These are phyloP conservation scores for Blastobotrys apis DNA, from an alignment of 1,139 yeast species.

Conservation along the genomic window DNA sequence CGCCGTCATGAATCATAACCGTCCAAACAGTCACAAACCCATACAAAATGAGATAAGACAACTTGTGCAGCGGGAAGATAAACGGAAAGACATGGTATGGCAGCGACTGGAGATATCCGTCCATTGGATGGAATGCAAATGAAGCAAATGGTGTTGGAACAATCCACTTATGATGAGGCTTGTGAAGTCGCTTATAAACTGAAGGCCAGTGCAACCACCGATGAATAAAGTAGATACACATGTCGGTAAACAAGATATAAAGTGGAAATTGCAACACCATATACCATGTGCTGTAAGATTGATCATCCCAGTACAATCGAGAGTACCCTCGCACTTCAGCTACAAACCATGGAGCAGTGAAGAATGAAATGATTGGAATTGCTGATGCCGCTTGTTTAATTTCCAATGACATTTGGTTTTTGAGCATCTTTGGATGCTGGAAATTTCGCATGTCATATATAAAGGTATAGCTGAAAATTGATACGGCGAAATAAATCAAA, in stretches of 20 bases:
- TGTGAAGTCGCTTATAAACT: constrained; percentile 80
- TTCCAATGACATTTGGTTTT: constrained; percentile 85
- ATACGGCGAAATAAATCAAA: constrained; percentile 70
- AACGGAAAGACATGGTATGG: constrained; percentile 93
- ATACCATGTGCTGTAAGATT: constrained; percentile 66
- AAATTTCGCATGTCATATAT: constrained; percentile 85
- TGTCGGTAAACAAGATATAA: constrained; percentile 88
- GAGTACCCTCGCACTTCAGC: constrained; percentile 82
- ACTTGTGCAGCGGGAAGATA: constrained; percentile 86
- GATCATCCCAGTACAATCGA: constrained; percentile 60
- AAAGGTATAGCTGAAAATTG: constrained; percentile 65
- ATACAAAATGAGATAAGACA: constrained; percentile 73
- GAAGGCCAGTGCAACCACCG: constrained; percentile 89
- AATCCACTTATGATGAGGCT: constrained; percentile 99
- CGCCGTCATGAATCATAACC: constrained; percentile 97
- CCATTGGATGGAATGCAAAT: constrained; percentile 98
- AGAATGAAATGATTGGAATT: constrained; percentile 80
- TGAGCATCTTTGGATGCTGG: constrained; percentile 93
- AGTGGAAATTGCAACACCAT: constrained; percentile 62
- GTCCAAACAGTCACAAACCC: constrained; percentile 96
- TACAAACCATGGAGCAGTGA: constrained; percentile 87
- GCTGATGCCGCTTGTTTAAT: constrained; percentile 72
- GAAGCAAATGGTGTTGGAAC: constrained; percentile 98
- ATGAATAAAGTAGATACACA: constrained; percentile 86
- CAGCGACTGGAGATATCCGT: constrained; percentile 86